Conservation (phyloP, 768 basidiomycete genomes). For the Pleurotus djamor region DNA sequence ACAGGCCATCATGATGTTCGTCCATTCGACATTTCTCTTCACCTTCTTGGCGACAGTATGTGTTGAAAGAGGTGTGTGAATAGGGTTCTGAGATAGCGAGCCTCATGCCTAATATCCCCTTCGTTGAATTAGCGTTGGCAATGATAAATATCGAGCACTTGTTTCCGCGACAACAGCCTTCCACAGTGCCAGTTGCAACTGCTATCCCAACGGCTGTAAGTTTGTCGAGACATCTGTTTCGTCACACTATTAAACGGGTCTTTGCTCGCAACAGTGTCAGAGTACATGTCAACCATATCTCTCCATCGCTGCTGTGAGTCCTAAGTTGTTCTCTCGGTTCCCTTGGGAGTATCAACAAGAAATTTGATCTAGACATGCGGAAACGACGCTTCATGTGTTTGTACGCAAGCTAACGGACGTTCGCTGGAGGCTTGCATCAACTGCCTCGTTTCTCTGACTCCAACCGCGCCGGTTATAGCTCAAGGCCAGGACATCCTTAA, state of each 20-base stretch:
- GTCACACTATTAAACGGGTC: background rate
- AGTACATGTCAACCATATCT: background rate
- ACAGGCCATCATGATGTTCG: too few relatives aligned
- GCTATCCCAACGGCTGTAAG: background rate
- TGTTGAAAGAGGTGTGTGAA: too few relatives aligned
- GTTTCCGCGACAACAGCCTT: background rate
- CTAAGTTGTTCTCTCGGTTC: background rate
- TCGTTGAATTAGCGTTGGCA: too few relatives aligned
- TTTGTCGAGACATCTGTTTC: background rate
- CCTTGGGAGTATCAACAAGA: background rate
- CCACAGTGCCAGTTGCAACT: background rate
- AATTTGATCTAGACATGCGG: constrained; percentile 19
- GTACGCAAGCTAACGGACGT: constrained; percentile 17
- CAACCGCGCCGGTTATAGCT: constrained; percentile 9
- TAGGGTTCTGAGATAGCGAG: too few relatives aligned
- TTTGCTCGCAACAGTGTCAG: background rate
- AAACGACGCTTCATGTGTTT: constrained; percentile 18
- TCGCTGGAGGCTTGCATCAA: constrained; percentile 26
- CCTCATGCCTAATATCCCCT: too few relatives aligned
- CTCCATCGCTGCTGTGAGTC: background rate
- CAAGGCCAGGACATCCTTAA: constrained; percentile 14
- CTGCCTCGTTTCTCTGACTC: constrained; percentile 19
- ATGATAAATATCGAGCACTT: background rate
- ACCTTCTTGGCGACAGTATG: too few relatives aligned
- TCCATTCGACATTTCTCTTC: too few relatives aligned